phyloP scores from a whole-genome alignment of 164 flowering plant species.

The Buxus sempervirens region DNA sequence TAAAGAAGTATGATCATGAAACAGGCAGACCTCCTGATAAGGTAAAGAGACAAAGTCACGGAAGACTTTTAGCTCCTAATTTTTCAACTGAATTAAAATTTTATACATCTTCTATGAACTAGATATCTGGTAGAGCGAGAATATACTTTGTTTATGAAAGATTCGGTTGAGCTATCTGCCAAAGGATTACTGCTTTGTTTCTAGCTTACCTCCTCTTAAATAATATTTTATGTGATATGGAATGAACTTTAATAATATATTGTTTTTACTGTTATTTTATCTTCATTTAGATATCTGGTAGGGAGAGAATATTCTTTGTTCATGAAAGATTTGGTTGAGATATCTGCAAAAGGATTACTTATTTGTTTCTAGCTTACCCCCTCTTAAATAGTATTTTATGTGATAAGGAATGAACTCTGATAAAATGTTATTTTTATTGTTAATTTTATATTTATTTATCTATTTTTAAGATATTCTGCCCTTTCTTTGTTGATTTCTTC shows the following conservation, averaged over 20 bases:
- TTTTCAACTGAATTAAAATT: background rate
- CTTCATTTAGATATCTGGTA: background rate
- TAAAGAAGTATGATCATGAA: constrained; percentile 62
- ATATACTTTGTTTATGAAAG: background rate
- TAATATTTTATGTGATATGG: background rate
- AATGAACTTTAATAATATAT: too few species aligned
- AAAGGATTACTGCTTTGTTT: background rate
- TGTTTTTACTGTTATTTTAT: background rate
- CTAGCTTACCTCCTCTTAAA: background rate
- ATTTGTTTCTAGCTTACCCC: background rate
- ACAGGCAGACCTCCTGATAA: constrained; percentile 59
- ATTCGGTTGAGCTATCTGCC: background rate
- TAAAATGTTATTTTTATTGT: background rate
- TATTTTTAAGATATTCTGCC: background rate
- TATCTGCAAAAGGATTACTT: background rate
- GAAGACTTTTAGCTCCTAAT: background rate
- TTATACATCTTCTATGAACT: background rate
- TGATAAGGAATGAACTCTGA: background rate
- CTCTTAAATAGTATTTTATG: background rate
- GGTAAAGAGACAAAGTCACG: constrained; percentile 34
- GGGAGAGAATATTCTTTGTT: background rate
- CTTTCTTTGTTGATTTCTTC: background rate
- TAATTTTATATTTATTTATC: too few species aligned
- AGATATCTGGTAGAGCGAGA: background rate
- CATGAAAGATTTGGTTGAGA: background rate